Evolutionary conservation across 441 rosid species (phyloP), one percentile per base, ranked within the genome.

Genomic region (Macaranga tanarius): DNA sequence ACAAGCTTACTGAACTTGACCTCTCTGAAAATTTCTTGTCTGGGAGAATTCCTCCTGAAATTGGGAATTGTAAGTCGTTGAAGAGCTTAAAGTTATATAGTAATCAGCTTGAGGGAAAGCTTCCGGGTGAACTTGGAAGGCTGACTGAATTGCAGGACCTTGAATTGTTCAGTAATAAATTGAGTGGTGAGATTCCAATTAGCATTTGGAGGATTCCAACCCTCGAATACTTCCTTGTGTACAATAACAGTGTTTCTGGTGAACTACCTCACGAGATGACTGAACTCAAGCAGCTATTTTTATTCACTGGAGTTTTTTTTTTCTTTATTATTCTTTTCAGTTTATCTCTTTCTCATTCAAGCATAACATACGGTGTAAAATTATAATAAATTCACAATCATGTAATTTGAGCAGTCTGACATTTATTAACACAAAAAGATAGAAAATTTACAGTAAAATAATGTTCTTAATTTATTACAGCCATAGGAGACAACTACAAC

Each of bases 11-110:
- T 4, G 0, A 0, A 15, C 84, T 93, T 56, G 85, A 90, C 77
- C 88, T 93, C 22, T 76, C 84, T 2, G 83, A 83, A 50, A 93
- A 93, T 79, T 70, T 9, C 17, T 81, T 91, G 78, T 88, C 88
- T 5, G 96, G 95, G 38, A 77, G 65, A 61, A 87, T 93, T 52
- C 98, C 97, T 34, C 77, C 71, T 9, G 86, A 86, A 76, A 84
- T 93, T 0, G 97, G 93, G 58, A 84, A 82, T 51, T 91, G 98
- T 81, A 83, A 84, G 81, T 85, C 89, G 73, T 78, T 93, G 80
- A 42, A 26, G 12, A 56, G 20, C 38, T 77, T 93, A 63, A 76
- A 31, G 58, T 68, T 86, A 62, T 72, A 83, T 60, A 5, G 63
- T 3, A 93, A 93, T 81, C 86, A 84, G 65, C 90, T 93, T 26